These are phyloP conservation scores for Penicillium sp. DNA, from an alignment of 2,329 filamentous ascomycete genomes.

Conservation along the genomic window DNA sequence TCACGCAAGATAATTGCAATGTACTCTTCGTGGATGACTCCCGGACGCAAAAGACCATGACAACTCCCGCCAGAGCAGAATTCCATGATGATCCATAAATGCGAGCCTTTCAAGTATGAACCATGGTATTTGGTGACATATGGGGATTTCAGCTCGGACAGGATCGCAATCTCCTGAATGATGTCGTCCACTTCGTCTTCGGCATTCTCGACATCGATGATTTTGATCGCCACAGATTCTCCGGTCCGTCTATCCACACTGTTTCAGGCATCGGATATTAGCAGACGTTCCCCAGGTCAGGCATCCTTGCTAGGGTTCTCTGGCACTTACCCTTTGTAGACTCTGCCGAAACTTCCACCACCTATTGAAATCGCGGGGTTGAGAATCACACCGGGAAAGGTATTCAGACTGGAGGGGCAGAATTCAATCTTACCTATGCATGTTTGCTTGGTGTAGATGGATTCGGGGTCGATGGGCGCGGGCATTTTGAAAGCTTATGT, in stretches of 20 bases:
- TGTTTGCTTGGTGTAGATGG: slow-evolving; percentile 87
- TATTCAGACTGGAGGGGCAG: neutral
- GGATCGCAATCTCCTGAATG: slow-evolving; percentile 95
- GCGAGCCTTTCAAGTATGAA: slow-evolving; percentile 90
- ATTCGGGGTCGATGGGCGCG: slow-evolving; percentile 72
- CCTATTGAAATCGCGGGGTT: slow-evolving; percentile 48
- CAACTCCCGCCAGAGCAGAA: slow-evolving; percentile 97
- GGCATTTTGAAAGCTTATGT: slow-evolving; percentile 34
- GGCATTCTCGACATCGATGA: slow-evolving; percentile 98
- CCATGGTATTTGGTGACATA: slow-evolving; percentile 66
- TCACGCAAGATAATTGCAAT: slow-evolving; percentile 94
- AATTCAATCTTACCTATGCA: slow-evolving; percentile 66
- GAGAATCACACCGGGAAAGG: neutral
- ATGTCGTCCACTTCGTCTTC: slow-evolving; percentile 99
- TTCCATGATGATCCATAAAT: slow-evolving; percentile 99
- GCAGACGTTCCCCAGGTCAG: neutral
- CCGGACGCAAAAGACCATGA: slow-evolving; percentile 91
- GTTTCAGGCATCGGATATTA: neutral
- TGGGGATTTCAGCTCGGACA: slow-evolving; percentile 90
- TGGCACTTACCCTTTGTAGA: slow-evolving; percentile 80
- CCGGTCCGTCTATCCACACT: slow-evolving; percentile 91
- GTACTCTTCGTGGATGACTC: slow-evolving; percentile 85
- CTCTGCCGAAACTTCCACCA: slow-evolving; percentile 95
- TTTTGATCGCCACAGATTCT: slow-evolving; percentile 92
- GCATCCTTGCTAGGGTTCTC: neutral